Evolutionary conservation across 2,329 filamentous ascomycete genomes (phyloP).

Genomic region (Pseudocercospora ulei): DNA sequence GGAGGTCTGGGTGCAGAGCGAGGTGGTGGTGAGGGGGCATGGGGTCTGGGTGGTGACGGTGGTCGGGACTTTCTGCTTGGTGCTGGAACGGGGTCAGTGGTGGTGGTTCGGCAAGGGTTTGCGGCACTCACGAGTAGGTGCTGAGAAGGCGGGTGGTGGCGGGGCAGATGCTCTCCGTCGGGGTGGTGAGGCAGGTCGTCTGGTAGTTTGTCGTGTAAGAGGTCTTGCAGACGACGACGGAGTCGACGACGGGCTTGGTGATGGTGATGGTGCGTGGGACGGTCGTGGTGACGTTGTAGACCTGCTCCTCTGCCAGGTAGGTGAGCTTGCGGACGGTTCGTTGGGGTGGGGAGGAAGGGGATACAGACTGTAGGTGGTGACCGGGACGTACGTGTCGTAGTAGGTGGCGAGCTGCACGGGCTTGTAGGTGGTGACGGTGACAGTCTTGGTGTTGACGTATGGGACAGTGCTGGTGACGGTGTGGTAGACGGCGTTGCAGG

Average conservation of each 20-base stretch:
- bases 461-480: slow-evolving; percentile 16
- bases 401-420: slow-evolving; percentile 12
- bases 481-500: slow-evolving; percentile 17
- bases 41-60: slow-evolving; percentile 14
- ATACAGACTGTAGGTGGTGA: slow-evolving; percentile 11
- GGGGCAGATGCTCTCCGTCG: slow-evolving; percentile 12
- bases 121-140: slow-evolving; percentile 10
- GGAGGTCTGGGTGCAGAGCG: slow-evolving; percentile 9
- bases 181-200: slow-evolving; percentile 12
- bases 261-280: slow-evolving; percentile 15
- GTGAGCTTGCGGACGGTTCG: background rate
- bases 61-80: slow-evolving; percentile 10
- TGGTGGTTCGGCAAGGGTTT: background rate
- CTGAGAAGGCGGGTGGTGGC: slow-evolving; percentile 9
- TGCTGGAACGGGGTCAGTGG: background rate
- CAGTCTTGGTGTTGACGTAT: slow-evolving; percentile 16
- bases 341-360: background rate
- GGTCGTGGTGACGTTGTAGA: slow-evolving; percentile 18
- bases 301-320: slow-evolving; percentile 5
- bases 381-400: slow-evolving; percentile 6
- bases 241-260: slow-evolving; percentile 17
- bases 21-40: slow-evolving; percentile 14
- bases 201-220: slow-evolving; percentile 12
- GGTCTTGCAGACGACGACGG: slow-evolving; percentile 17
- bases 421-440: slow-evolving; percentile 18